A percentile compares a stretch with the other conserved stretches of the same genome.
These are phyloP conservation scores for Knufia petricola DNA, from an alignment of 2,329 filamentous ascomycete species.

Conservation along the genomic window DNA sequence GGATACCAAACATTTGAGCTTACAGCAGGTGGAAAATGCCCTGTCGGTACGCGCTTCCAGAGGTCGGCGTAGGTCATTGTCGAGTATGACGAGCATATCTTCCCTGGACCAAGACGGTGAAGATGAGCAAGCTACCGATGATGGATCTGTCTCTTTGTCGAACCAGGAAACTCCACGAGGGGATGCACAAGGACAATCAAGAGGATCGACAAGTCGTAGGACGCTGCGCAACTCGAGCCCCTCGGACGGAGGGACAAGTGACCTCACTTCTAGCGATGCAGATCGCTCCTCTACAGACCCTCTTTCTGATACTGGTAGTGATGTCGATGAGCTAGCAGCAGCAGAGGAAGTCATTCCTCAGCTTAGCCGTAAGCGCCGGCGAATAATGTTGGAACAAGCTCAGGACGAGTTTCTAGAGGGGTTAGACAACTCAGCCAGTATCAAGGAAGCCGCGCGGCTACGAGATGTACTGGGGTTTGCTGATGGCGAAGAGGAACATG, in stretches of 20 bases:
- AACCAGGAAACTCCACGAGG: too few species aligned
- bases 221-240: too few species aligned
- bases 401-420: slow-evolving; percentile 39
- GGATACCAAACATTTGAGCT: slow-evolving; percentile 25
- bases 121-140: not conserved
- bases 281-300: not conserved
- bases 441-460: slow-evolving; percentile 37
- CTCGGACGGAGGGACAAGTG: not conserved
- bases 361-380: slow-evolving; percentile 15
- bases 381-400: slow-evolving; percentile 22
- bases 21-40: slow-evolving; percentile 36
- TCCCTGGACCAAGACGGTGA: not conserved
- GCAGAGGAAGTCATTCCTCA: slow-evolving; percentile 11
- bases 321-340: not conserved
- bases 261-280: too few species aligned
- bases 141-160: too few species aligned
- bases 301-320: not conserved
- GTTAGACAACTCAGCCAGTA: slow-evolving; percentile 38
- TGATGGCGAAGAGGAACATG: slow-evolving; percentile 20
- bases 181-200: too few species aligned
- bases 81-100: slow-evolving; percentile 11
- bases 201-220: too few species aligned
- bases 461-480: slow-evolving; percentile 33
- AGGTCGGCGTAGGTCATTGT: slow-evolving; percentile 12
- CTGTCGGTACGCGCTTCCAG: slow-evolving; percentile 17